phyloP scores from a whole-genome alignment of 2,329 filamentous ascomycete species.

The Thermothelomyces thermophilus region DNA sequence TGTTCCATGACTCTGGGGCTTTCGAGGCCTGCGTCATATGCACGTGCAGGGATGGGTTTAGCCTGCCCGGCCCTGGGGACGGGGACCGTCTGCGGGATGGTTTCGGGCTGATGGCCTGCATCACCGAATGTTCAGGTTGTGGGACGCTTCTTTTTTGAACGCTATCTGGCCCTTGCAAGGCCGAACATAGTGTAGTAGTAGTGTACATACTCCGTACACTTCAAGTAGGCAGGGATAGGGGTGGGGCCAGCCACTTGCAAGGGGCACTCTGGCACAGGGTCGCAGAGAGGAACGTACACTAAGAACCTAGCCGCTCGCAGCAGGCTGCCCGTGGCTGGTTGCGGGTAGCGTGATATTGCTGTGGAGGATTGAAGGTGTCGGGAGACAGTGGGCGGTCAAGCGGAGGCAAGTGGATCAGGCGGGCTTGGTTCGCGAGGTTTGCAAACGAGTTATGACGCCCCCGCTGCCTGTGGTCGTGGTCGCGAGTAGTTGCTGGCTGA shows the following conservation, averaged over 20 bases:
- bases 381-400: constrained; percentile 22
- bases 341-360: constrained; percentile 11
- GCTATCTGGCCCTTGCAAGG: constrained; percentile 18
- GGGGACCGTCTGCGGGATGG: constrained; percentile 16
- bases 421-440: constrained; percentile 9
- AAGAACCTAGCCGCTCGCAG: constrained; percentile 13
- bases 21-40: constrained; percentile 31
- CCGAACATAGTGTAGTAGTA: too few relatives aligned
- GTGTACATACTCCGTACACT: too few relatives aligned
- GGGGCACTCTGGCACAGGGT: constrained; percentile 4
- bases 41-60: constrained; percentile 27
- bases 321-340: constrained; percentile 19
- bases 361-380: constrained; percentile 14
- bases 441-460: background rate
- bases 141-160: constrained; percentile 1
- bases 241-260: constrained; percentile 8
- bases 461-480: constrained; percentile 5
- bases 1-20: constrained; percentile 27
- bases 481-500: too few relatives aligned
- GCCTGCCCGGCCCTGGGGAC: constrained; percentile 22
- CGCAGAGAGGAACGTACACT: constrained; percentile 19
- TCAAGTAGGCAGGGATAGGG: constrained; percentile 24
- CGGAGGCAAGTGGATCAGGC: constrained; percentile 21
- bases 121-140: background rate
- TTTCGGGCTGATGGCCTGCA: constrained; percentile 23